phyloP scores from a whole-genome alignment of 106 monocot genomes.

The Cymbidium sinense region DNA sequence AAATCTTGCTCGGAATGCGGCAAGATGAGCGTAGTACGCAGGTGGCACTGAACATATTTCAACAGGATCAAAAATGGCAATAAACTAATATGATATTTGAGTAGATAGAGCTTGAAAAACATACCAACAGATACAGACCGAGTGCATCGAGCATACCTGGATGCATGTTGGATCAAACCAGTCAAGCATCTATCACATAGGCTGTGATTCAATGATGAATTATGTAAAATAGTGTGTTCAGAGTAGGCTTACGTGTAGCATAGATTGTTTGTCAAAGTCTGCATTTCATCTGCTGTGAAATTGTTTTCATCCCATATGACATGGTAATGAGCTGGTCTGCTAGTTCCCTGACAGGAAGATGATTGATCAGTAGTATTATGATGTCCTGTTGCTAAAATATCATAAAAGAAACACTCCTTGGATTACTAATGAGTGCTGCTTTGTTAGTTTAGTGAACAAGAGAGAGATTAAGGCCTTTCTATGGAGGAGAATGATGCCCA shows the following conservation, averaged over 20 bases:
- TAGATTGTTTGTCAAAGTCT: constrained; percentile 81
- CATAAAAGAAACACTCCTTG: too few relatives aligned
- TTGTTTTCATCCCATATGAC: constrained; percentile 91
- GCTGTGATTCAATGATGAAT: not conserved
- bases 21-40: constrained; percentile 67
- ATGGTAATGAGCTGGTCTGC: constrained; percentile 87
- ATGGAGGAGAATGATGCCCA: not conserved
- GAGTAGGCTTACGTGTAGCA: constrained; percentile 68
- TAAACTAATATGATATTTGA: not conserved
- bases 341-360: constrained; percentile 50
- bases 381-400: too few relatives aligned
- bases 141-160: constrained; percentile 87
- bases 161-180: not conserved
- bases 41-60: constrained; percentile 42
- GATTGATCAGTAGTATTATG: not conserved
- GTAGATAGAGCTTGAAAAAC: constrained; percentile 6
- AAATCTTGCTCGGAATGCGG: constrained; percentile 62
- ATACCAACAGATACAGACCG: constrained; percentile 85
- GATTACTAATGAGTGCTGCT: too few relatives aligned
- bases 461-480: not conserved
- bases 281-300: constrained; percentile 80
- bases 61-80: not conserved
- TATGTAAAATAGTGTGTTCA: not conserved
- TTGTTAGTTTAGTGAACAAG: too few relatives aligned
- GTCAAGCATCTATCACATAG: not conserved